These are phyloP conservation scores for Macrophomina phaseolina DNA, from an alignment of 2,329 filamentous ascomycete species.

Conservation along the genomic window DNA sequence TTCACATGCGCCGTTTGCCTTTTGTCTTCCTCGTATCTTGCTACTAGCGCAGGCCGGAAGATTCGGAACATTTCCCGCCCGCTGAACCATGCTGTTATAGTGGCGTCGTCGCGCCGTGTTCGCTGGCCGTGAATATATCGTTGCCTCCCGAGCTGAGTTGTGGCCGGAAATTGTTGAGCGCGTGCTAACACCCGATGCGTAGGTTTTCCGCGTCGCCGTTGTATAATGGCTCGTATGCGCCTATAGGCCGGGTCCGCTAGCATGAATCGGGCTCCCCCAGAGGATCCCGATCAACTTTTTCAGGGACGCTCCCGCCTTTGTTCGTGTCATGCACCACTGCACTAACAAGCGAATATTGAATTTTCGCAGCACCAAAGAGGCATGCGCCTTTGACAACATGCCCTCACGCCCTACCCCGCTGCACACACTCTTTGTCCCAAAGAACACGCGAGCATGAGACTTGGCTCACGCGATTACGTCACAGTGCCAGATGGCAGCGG, in stretches of 20 bases:
- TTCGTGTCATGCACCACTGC: constrained; percentile 5
- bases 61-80: constrained; percentile 9
- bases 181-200: constrained; percentile 13
- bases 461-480: background rate
- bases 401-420: background rate
- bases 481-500: background rate
- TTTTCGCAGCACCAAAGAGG: background rate
- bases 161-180: constrained; percentile 11
- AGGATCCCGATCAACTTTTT: constrained; percentile 6
- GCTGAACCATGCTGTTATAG: background rate
- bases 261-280: constrained; percentile 4
- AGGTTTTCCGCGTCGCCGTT: constrained; percentile 13
- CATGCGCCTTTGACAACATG: background rate
- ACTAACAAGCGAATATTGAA: background rate
- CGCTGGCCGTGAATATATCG: background rate
- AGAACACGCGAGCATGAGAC: background rate
- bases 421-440: background rate
- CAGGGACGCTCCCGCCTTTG: constrained; percentile 13
- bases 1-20: constrained; percentile 4
- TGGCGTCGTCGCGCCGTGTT: constrained; percentile 2
- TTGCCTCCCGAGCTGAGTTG: constrained; percentile 9
- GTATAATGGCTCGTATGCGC: constrained; percentile 1
- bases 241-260: constrained; percentile 21
- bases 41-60: constrained; percentile 7
- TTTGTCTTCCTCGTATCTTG: background rate